These are phyloP conservation scores for Mrakia gelida DNA, from an alignment of 768 basidiomycete species.

Conservation along the genomic window DNA sequence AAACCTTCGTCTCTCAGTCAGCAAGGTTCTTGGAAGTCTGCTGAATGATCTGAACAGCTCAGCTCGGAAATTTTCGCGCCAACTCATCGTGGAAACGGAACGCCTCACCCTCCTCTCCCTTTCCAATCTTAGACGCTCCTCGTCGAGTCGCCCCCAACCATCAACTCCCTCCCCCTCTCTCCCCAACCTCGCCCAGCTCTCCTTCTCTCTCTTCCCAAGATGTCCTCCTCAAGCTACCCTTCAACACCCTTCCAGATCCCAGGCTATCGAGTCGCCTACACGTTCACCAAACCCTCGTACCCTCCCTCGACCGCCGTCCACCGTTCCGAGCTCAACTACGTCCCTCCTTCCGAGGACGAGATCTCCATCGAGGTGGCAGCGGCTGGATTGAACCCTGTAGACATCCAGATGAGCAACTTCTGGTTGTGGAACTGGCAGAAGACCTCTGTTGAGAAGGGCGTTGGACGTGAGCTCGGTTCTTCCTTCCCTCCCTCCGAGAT, in stretches of 20 bases:
- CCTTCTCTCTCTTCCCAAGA: neutral
- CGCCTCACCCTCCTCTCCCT: too few species aligned
- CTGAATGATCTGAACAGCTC: too few species aligned
- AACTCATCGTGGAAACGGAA: too few species aligned
- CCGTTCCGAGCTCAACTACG: neutral
- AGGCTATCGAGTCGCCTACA: neutral
- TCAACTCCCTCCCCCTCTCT: too few species aligned
- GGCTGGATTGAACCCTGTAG: conserved; percentile 8
- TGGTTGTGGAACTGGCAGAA: conserved; percentile 13
- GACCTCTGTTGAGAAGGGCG: neutral
- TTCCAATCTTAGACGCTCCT: too few species aligned
- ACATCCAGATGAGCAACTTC: conserved; percentile 19
- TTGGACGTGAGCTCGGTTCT: neutral
- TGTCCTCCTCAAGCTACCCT: neutral
- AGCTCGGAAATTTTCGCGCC: too few species aligned
- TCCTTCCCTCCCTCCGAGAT: neutral
- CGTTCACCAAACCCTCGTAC: neutral
- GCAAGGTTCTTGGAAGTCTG: too few species aligned
- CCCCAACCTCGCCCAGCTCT: neutral
- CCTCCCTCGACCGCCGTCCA: neutral
- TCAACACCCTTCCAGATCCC: neutral
- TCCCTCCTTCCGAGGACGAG: neutral
- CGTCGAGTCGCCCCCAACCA: too few species aligned
- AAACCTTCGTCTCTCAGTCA: too few species aligned
- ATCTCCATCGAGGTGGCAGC: neutral